A percentile compares a stretch with the other conserved stretches of the same genome.
Conservation (phyloP, 2,329 filamentous ascomycete species). For the Microsporum ferrugineum region DNA sequence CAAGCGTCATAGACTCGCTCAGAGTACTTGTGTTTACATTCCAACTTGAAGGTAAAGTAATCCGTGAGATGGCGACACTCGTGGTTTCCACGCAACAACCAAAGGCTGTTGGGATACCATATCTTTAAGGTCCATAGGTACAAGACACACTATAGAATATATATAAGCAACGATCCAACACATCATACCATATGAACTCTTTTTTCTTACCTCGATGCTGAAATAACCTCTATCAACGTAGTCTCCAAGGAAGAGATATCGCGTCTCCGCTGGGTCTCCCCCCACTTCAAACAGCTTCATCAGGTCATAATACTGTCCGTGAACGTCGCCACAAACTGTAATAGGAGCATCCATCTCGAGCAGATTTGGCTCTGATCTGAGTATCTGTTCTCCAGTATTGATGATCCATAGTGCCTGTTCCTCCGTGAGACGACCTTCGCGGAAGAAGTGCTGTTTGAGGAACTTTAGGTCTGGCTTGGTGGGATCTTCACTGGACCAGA, state of each 20-base stretch:
- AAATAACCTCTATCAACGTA: slow-evolving; percentile 98
- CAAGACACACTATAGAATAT: slow-evolving; percentile 58
- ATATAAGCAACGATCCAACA: slow-evolving; percentile 22
- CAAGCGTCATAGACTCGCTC: slow-evolving; percentile 93
- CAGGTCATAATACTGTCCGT: slow-evolving; percentile 97
- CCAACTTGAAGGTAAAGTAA: slow-evolving; percentile 99
- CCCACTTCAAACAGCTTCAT: slow-evolving; percentile 99
- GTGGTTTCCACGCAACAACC: slow-evolving; percentile 94
- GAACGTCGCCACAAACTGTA: slow-evolving; percentile 94
- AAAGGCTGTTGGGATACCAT: slow-evolving; percentile 94
- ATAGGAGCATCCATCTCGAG: slow-evolving; percentile 99
- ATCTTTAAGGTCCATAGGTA: slow-evolving; percentile 98
- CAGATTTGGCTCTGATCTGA: slow-evolving; percentile 84
- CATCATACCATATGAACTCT: background rate
- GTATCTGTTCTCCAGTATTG: slow-evolving; percentile 70
- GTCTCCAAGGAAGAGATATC: slow-evolving; percentile 94
- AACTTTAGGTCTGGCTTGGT: slow-evolving; percentile 87
- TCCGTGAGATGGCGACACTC: slow-evolving; percentile 98
- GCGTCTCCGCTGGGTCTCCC: slow-evolving; percentile 87
- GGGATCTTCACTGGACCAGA: slow-evolving; percentile 76
- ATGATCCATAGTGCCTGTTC: slow-evolving; percentile 97
- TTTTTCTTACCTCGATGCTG: slow-evolving; percentile 65
- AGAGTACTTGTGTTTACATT: slow-evolving; percentile 99
- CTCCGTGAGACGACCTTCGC: slow-evolving; percentile 90
- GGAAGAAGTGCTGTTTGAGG: slow-evolving; percentile 96